Evolutionary conservation across 23 red algal genomes (phyloP).

Genomic region (Gracilaria caudata): DNA sequence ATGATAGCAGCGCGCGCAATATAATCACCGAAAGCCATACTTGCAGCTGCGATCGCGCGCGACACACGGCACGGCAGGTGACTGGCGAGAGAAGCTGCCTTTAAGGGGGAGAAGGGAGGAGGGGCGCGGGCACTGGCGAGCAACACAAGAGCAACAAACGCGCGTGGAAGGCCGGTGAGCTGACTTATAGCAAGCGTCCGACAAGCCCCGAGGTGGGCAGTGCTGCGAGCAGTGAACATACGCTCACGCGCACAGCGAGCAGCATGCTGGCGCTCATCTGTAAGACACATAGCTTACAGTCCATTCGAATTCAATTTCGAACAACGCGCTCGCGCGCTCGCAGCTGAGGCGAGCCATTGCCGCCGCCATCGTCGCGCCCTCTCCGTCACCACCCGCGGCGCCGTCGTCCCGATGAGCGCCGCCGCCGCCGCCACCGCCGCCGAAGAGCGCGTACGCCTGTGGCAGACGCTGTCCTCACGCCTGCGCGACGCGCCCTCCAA

Average conservation of each 20-base stretch:
- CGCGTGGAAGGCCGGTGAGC: not conserved
- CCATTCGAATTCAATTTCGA: slow-evolving; percentile 7
- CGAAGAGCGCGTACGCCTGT: not conserved
- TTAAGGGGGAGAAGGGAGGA: not conserved
- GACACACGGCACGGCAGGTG: no score
- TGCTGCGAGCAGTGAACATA: no score
- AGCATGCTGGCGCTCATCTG: not conserved
- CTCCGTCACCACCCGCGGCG: not conserved
- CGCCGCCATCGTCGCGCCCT: not conserved
- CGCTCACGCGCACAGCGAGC: not conserved
- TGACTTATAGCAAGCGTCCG: not conserved
- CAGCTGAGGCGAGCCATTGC: not conserved
- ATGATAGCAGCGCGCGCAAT: slow-evolving; percentile 53
- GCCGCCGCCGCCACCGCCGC: not conserved
- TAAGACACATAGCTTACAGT: not conserved
- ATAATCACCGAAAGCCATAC: slow-evolving; percentile 55
- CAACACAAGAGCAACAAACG: not conserved
- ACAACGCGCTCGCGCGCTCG: not conserved
- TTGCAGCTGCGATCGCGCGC: slow-evolving; percentile 2
- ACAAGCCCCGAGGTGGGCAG: not conserved
- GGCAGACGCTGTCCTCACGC: not conserved
- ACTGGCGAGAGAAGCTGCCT: no score
- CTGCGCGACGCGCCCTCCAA: not conserved
- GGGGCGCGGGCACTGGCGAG: not conserved
- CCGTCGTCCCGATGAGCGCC: not conserved